phyloP scores from a whole-genome alignment of 352 stramenopile species.

The Thalassiosira delicatula region DNA sequence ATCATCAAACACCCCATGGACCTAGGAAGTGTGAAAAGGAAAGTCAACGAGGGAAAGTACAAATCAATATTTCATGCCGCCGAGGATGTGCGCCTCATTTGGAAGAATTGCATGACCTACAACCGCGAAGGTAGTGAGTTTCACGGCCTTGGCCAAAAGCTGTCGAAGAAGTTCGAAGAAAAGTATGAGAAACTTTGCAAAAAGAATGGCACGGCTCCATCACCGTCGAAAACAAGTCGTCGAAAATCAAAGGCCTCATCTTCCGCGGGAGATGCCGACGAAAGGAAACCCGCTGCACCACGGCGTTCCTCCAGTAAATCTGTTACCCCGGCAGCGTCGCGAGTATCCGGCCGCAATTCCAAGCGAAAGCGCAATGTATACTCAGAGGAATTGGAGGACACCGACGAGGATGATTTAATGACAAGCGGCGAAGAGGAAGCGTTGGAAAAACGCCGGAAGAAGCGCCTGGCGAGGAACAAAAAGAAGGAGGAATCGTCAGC shows the following conservation, averaged over 20 bases:
- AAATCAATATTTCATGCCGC: conserved; percentile 77
- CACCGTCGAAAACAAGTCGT: conserved; percentile 14
- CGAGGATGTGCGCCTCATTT: conserved; percentile 86
- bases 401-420: conserved; percentile 75
- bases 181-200: conserved; percentile 34
- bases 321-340: conserved; percentile 3
- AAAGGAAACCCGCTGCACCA: conserved; percentile 24
- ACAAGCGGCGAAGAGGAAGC: conserved; percentile 61
- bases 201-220: conserved; percentile 12
- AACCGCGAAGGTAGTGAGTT: conserved; percentile 64
- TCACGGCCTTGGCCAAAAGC: conserved; percentile 47
- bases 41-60: conserved; percentile 80
- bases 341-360: conserved; percentile 45
- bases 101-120: conserved; percentile 88
- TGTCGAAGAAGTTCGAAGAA: conserved; percentile 42
- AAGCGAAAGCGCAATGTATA: conserved; percentile 69
- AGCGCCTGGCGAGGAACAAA: conserved; percentile 57
- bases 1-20: conserved; percentile 87
- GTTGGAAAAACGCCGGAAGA: conserved; percentile 57
- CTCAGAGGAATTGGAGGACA: conserved; percentile 70
- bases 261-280: not conserved
- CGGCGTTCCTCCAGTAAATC: conserved; percentile 20
- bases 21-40: conserved; percentile 83
- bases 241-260: conserved; percentile 9
- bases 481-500: conserved; percentile 21